Conservation (phyloP, 306 rosid species). For the Citrullus colocynthis region DNA sequence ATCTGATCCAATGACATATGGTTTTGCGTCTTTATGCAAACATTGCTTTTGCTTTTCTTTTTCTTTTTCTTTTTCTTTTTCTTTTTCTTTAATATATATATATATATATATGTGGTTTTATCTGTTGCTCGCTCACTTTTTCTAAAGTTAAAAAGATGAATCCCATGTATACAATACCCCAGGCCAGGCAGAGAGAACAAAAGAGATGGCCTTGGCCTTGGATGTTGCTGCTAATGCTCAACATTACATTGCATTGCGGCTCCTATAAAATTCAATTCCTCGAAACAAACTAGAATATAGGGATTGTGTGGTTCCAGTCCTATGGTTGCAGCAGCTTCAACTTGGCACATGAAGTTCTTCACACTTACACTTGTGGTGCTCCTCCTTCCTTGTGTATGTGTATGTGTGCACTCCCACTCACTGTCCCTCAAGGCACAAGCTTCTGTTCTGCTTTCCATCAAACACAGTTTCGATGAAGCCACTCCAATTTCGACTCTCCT, state of each 20-base stretch:
- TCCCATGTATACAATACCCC: no score
- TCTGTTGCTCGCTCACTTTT: constrained; percentile 15
- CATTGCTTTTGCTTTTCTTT: constrained; percentile 33
- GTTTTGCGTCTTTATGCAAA: constrained; percentile 37
- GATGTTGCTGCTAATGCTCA: not conserved
- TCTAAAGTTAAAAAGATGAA: constrained; percentile 34
- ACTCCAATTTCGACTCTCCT: constrained; percentile 21
- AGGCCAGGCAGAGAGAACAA: not conserved
- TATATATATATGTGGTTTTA: no score
- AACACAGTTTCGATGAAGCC: constrained; percentile 33
- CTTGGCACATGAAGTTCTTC: no score
- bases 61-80: constrained; percentile 13
- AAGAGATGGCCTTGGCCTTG: not conserved
- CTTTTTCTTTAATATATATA: not conserved
- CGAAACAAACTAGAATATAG: no score
- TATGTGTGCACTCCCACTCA: constrained; percentile 29
- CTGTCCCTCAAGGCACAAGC: constrained; percentile 51
- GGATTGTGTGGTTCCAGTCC: no score
- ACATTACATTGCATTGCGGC: no score
- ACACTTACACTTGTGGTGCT: constrained; percentile 10
- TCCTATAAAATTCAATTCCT: not conserved
- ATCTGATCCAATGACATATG: constrained; percentile 40
- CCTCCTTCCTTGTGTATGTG: constrained; percentile 8
- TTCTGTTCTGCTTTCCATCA: constrained; percentile 53
- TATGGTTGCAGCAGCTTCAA: no score